These are phyloP conservation scores for Leccinum huronense DNA, from an alignment of 1,284 basidiomycete species.

Conservation along the genomic window DNA sequence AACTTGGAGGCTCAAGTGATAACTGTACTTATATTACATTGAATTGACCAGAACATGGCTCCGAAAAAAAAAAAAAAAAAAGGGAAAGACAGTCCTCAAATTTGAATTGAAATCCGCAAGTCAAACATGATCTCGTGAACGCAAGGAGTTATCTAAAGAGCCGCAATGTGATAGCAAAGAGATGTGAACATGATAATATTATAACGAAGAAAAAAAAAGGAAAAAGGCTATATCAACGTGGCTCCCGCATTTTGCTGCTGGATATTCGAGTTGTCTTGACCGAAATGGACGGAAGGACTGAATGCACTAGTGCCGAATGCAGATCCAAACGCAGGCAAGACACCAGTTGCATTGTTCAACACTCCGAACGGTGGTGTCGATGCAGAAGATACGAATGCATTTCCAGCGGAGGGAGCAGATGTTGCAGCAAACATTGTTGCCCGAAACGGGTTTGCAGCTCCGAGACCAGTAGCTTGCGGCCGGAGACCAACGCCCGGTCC, in stretches of 20 bases:
- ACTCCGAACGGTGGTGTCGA: slow-evolving; percentile 30
- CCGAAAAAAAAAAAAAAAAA: slow-evolving; percentile 6
- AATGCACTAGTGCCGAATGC: slow-evolving; percentile 20
- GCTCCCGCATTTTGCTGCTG: slow-evolving; percentile 37
- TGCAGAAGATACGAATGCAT: slow-evolving; percentile 22
- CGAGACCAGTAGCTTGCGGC: slow-evolving; percentile 69
- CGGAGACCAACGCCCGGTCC: slow-evolving; percentile 61
- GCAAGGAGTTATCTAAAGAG: not conserved
- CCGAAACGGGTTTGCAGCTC: slow-evolving; percentile 73
- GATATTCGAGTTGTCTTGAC: slow-evolving; percentile 28
- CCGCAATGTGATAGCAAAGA: not conserved
- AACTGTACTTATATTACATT: slow-evolving; percentile 28
- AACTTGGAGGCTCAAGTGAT: too few species aligned
- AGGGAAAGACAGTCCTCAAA: not conserved
- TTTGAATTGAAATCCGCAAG: slow-evolving; percentile 15
- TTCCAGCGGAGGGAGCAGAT: slow-evolving; percentile 14
- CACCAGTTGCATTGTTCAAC: slow-evolving; percentile 13
- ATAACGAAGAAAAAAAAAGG: slow-evolving; percentile 5
- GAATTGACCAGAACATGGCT: slow-evolving; percentile 7
- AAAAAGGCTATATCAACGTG: slow-evolving; percentile 39
- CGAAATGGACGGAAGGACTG: slow-evolving; percentile 15
- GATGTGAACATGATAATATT: slow-evolving; percentile 1
- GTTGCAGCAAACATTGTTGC: slow-evolving; percentile 51
- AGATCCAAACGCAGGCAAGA: slow-evolving; percentile 13
- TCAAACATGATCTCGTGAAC: slow-evolving; percentile 2